These are phyloP conservation scores for Drechslerella dactyloides DNA, from an alignment of 2,329 filamentous ascomycete genomes.

Conservation along the genomic window DNA sequence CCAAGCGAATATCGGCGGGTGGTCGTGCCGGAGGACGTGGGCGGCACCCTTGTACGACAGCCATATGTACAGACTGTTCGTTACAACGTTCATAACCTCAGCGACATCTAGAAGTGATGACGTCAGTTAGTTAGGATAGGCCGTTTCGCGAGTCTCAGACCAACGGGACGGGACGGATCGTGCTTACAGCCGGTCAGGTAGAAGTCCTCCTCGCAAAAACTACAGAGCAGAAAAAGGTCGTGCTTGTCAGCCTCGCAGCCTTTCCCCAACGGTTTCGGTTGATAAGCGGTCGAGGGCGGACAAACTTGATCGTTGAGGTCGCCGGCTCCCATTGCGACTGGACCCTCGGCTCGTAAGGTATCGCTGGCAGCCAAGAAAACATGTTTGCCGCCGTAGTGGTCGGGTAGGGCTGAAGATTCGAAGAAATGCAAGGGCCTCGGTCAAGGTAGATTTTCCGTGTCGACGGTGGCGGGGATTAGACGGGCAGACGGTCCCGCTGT, in stretches of 20 bases:
- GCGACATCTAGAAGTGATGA: slow-evolving; percentile 52
- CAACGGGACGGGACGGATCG: slow-evolving; percentile 1
- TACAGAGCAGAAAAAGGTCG: slow-evolving; percentile 15
- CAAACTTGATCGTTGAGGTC: slow-evolving; percentile 54
- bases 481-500: neutral
- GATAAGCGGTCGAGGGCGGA: neutral
- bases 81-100: slow-evolving; percentile 68
- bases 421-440: slow-evolving; percentile 1
- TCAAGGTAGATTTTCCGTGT: neutral
- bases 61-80: slow-evolving; percentile 80
- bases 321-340: slow-evolving; percentile 53
- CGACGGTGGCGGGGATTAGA: neutral
- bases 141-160: neutral
- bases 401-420: neutral
- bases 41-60: slow-evolving; percentile 76
- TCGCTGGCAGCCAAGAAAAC: slow-evolving; percentile 49
- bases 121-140: neutral
- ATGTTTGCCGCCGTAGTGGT: slow-evolving; percentile 7
- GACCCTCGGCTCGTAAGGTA: slow-evolving; percentile 52
- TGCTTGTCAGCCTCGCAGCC: neutral
- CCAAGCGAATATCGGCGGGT: slow-evolving; percentile 77
- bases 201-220: slow-evolving; percentile 55
- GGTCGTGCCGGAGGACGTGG: slow-evolving; percentile 73
- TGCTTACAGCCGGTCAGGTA: slow-evolving; percentile 54
- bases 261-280: neutral